A percentile compares a stretch with the other conserved stretches of the same genome.
Conservation (phyloP, 1,284 basidiomycete genomes). For the Sporisorium graminicola region DNA sequence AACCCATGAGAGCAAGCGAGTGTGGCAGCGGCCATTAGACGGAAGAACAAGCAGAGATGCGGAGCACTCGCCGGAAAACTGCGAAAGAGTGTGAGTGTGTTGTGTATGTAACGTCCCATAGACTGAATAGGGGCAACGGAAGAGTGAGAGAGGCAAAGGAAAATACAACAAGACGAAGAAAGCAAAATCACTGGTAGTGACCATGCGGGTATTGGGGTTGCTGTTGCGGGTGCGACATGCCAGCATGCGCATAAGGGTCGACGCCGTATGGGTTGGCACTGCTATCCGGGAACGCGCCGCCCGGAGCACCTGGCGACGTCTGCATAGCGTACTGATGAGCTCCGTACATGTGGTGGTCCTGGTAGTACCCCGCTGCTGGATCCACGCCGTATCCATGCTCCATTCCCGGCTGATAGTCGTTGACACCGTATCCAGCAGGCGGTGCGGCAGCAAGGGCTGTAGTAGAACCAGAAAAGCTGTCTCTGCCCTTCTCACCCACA, state of each 20-base stretch:
- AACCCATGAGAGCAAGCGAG: background rate
- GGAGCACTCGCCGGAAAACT: no score
- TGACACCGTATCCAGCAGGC: constrained; percentile 27
- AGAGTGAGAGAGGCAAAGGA: background rate
- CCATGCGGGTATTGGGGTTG: constrained; percentile 17
- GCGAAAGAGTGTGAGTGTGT: no score
- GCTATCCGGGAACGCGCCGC: constrained; percentile 8
- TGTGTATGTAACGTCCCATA: background rate
- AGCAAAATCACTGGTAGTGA: constrained; percentile 26
- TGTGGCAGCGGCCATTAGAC: background rate
- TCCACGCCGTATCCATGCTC: constrained; percentile 35
- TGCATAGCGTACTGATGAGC: constrained; percentile 34
- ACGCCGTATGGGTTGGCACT: constrained; percentile 19
- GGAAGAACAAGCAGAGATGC: constrained; percentile 1
- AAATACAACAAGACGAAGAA: background rate
- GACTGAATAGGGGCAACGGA: no score
- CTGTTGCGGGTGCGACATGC: constrained; percentile 35
- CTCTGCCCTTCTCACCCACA: constrained; percentile 39
- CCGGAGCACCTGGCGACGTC: constrained; percentile 7
- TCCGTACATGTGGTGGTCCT: constrained; percentile 30
- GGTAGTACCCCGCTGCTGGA: constrained; percentile 24
- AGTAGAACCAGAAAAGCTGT: constrained; percentile 46
- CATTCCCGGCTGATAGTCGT: constrained; percentile 22
- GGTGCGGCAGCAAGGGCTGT: constrained; percentile 41
- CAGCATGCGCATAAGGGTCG: constrained; percentile 35